Evolutionary conservation across 371 early-diverging fungal species (phyloP).

Genomic region (Nematocida homosporus): DNA sequence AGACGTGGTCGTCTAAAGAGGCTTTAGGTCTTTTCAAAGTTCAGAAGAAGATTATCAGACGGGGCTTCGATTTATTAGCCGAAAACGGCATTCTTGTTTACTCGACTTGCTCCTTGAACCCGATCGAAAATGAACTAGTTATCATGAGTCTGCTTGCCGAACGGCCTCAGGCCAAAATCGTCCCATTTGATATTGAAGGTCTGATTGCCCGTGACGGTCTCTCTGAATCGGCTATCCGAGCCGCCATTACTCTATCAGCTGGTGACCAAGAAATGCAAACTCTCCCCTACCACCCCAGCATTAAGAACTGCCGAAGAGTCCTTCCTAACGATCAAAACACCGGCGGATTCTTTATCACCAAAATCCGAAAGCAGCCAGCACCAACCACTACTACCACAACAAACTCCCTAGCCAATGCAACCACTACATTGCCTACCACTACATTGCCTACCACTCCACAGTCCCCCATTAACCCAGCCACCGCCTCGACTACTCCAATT

Average conservation of each 20-base stretch:
- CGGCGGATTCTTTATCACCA: slow-evolving; percentile 97
- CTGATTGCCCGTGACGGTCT: slow-evolving; percentile 62
- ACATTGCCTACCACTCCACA: too few relatives aligned
- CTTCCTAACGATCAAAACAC: slow-evolving; percentile 91
- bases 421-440: slow-evolving; percentile 3
- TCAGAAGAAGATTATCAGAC: slow-evolving; percentile 79
- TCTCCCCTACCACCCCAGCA: slow-evolving; percentile 70
- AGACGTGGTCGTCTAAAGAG: slow-evolving; percentile 74
- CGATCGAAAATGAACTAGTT: slow-evolving; percentile 70
- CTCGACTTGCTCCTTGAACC: slow-evolving; percentile 96
- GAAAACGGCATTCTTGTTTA: slow-evolving; percentile 89
- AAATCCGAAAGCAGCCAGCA: slow-evolving; percentile 71
- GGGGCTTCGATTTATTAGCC: slow-evolving; percentile 79
- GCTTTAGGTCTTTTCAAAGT: slow-evolving; percentile 77
- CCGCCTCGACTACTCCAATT: background rate
- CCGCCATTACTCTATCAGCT: slow-evolving; percentile 57
- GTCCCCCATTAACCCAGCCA: background rate
- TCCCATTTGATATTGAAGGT: slow-evolving; percentile 69
- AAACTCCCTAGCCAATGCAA: background rate
- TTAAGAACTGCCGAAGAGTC: slow-evolving; percentile 83
- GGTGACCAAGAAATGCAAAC: slow-evolving; percentile 68
- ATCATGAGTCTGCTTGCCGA: slow-evolving; percentile 53
- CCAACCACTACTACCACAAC: background rate
- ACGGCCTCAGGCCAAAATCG: slow-evolving; percentile 42
- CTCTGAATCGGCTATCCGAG: slow-evolving; percentile 57